Percentiles rank a stretch among this genome's conserved stretches.
Conservation (phyloP, 176 grass and related monocot species). For the Hyparrhenia diplandra region DNA sequence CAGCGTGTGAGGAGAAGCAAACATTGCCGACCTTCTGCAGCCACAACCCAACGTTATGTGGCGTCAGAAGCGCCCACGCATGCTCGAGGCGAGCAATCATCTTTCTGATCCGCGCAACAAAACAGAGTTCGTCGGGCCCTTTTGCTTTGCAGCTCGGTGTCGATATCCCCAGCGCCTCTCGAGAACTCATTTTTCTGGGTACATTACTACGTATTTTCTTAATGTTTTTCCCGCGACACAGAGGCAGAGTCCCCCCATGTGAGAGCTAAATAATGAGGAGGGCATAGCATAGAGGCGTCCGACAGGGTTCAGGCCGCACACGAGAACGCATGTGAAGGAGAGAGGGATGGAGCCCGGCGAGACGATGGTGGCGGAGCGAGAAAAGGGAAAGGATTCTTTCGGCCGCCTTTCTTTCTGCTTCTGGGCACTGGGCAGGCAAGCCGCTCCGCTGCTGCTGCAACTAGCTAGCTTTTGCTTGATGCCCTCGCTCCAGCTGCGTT, state of each 20-base stretch:
- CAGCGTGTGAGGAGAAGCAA: background rate
- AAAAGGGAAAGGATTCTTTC: slow-evolving; percentile 3
- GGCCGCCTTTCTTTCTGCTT: slow-evolving; percentile 17
- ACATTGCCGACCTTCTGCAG: background rate
- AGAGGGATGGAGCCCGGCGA: background rate
- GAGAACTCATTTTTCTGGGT: background rate
- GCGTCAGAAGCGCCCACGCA: slow-evolving; percentile 3
- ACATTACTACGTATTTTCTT: background rate
- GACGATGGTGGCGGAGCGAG: background rate
- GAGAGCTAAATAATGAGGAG: slow-evolving; percentile 23
- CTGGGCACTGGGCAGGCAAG: too few relatives aligned
- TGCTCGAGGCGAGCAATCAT: background rate
- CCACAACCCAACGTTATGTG: background rate
- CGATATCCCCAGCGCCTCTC: background rate
- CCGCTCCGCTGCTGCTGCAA: background rate
- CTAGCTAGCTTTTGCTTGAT: too few relatives aligned
- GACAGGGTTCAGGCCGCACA: slow-evolving; percentile 50
- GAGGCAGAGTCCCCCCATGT: slow-evolving; percentile 17
- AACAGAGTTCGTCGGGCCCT: background rate
- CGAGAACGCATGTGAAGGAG: slow-evolving; percentile 47
- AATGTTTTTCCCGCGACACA: background rate
- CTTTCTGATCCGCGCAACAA: background rate
- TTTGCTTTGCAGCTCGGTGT: background rate
- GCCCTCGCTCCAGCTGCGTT: slow-evolving; percentile 18
- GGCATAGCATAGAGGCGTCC: slow-evolving; percentile 25